Percentiles rank a stretch among this genome's conserved stretches.
Evolutionary conservation across 257 asterid genomes (phyloP).

Genomic region (Handroanthus guayacan): DNA sequence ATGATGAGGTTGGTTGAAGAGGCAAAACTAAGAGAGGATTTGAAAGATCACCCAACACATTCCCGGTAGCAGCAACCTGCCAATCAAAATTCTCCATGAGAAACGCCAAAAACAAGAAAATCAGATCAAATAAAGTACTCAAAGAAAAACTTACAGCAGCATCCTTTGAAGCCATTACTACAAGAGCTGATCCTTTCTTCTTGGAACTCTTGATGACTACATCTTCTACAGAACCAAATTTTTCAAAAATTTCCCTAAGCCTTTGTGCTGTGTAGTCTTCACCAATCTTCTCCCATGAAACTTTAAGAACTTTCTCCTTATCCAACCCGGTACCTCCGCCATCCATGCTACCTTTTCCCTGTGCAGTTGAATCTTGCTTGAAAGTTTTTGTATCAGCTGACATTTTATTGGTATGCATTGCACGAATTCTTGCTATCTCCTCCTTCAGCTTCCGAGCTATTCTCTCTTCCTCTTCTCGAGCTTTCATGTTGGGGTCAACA

Average conservation of each 20-base stretch:
- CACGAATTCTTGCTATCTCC: conserved; percentile 70
- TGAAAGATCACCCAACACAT: conserved; percentile 73
- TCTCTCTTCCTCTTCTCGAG: conserved; percentile 69
- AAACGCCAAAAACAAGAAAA: conserved; percentile 19
- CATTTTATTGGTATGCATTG: conserved; percentile 53
- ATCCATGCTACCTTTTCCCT: conserved; percentile 36
- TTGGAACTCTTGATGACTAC: conserved; percentile 76
- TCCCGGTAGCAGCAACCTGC: conserved; percentile 66
- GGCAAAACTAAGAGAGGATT: conserved; percentile 86
- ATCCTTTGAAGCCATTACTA: conserved; percentile 83
- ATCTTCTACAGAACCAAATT: conserved; percentile 85
- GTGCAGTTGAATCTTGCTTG: conserved; percentile 42
- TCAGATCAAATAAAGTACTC: background rate
- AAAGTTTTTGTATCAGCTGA: conserved; percentile 41
- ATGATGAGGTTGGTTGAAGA: conserved; percentile 58
- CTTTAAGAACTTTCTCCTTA: conserved; percentile 79
- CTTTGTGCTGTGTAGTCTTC: conserved; percentile 68
- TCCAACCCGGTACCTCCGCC: conserved; percentile 54
- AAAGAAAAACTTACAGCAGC: conserved; percentile 56
- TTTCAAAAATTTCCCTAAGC: conserved; percentile 65
- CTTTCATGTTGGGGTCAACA: conserved; percentile 48
- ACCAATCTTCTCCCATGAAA: conserved; percentile 88
- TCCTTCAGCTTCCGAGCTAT: conserved; percentile 61
- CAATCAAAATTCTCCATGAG: conserved; percentile 23
- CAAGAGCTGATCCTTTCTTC: conserved; percentile 88